Conservation (phyloP, 495 filamentous ascomycete species). For the Penicillium bialowiezense region DNA sequence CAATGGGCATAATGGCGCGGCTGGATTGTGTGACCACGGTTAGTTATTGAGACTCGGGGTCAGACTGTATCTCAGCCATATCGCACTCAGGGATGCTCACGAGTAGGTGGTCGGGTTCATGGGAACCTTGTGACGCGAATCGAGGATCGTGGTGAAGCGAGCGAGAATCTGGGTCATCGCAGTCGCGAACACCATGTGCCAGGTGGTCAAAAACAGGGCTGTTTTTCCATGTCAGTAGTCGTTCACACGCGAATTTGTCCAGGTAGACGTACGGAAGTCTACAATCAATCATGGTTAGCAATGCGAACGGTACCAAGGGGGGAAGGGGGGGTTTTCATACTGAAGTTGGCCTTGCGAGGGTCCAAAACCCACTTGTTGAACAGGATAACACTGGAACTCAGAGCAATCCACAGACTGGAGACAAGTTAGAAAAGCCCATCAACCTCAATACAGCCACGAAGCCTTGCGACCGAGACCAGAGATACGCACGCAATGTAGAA, state of each 20-base stretch:
- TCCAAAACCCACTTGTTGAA: slow-evolving; percentile 91
- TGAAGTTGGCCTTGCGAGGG: slow-evolving; percentile 69
- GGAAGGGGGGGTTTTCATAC: slow-evolving; percentile 49
- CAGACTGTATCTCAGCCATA: not conserved
- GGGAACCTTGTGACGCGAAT: slow-evolving; percentile 80
- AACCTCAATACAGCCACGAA: too few species aligned
- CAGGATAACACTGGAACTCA: slow-evolving; percentile 87
- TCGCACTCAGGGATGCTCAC: slow-evolving; percentile 27
- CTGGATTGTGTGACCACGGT: slow-evolving; percentile 13
- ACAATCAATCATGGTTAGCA: slow-evolving; percentile 22
- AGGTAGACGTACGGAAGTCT: slow-evolving; percentile 35
- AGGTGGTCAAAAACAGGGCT: slow-evolving; percentile 79
- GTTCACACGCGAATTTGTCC: not conserved
- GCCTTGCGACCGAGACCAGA: not conserved
- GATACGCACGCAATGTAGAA: slow-evolving; percentile 77
- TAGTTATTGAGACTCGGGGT: not conserved
- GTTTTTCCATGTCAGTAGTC: not conserved
- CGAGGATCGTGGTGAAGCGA: slow-evolving; percentile 72
- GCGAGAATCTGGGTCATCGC: slow-evolving; percentile 83
- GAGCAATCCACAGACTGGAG: slow-evolving; percentile 76
- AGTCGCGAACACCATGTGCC: slow-evolving; percentile 82
- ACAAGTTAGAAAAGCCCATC: too few species aligned
- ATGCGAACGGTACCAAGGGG: not conserved
- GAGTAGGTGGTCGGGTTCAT: slow-evolving; percentile 83
- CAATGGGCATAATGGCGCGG: slow-evolving; percentile 80